Evolutionary conservation across 441 rosid species (phyloP).

Genomic region (Eruca vesicaria): DNA sequence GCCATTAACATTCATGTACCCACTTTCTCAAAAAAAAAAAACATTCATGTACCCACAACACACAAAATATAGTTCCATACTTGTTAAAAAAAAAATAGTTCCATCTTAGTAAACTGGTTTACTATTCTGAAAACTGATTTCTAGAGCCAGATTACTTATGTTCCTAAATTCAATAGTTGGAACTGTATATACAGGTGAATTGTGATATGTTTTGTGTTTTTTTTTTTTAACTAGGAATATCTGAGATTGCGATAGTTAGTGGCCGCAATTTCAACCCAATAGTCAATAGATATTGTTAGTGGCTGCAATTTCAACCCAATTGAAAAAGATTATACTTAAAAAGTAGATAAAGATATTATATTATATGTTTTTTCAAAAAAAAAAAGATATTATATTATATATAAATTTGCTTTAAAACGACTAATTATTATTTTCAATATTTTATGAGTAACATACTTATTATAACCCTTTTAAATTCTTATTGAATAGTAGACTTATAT

Average conservation of each 20-base stretch:
- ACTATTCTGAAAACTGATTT: not conserved
- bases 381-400: too few relatives aligned
- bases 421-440: not conserved
- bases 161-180: not conserved
- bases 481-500: too few relatives aligned
- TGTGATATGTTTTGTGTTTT: not conserved
- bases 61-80: slow-evolving; percentile 7
- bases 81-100: slow-evolving; percentile 11
- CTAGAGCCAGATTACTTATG: not conserved
- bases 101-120: slow-evolving; percentile 4
- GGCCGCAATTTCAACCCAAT: not conserved
- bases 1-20: slow-evolving; percentile 10
- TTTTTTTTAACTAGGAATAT: not conserved
- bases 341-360: too few relatives aligned
- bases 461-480: not conserved
- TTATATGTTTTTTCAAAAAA: too few relatives aligned
- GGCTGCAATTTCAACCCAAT: too few relatives aligned
- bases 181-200: not conserved
- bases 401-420: not conserved
- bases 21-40: too few relatives aligned
- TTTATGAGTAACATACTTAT: not conserved
- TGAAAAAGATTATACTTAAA: too few relatives aligned
- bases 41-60: slow-evolving; percentile 14
- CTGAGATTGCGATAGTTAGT: not conserved
- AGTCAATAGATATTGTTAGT: too few relatives aligned